A percentile compares a stretch with the other conserved stretches of the same genome.
Conservation (phyloP, 306 rosid species). For the Rubus idaeus region DNA sequence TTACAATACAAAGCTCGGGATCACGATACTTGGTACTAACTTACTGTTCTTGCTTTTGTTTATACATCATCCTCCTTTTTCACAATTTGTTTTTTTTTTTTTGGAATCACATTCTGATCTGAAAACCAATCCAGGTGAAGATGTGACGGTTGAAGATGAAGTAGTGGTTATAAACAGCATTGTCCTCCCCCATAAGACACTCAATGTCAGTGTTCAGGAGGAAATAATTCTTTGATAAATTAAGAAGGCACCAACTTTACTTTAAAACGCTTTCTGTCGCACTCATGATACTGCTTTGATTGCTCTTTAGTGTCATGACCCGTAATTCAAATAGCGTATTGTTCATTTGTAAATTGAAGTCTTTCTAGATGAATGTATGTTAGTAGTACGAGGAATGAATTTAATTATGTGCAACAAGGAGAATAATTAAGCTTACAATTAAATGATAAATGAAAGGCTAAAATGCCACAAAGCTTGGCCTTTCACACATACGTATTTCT, state of each 20-base stretch:
- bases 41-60: conserved; percentile 15
- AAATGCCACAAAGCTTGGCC: too few species aligned
- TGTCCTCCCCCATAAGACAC: conserved; percentile 87
- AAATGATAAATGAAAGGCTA: too few species aligned
- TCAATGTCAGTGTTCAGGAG: conserved; percentile 85
- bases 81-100: background rate
- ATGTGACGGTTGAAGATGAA: conserved; percentile 88
- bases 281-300: conserved; percentile 5
- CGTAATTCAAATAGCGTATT: background rate
- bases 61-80: background rate
- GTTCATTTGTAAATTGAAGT: conserved; percentile 24
- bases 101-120: background rate
- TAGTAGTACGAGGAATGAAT: background rate
- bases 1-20: conserved; percentile 84
- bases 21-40: conserved; percentile 74
- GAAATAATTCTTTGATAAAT: conserved; percentile 71
- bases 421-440: background rate
- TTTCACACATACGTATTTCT: too few species aligned
- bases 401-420: background rate
- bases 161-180: conserved; percentile 86
- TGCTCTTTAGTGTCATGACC: conserved; percentile 3
- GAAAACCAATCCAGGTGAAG: conserved; percentile 64
- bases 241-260: background rate
- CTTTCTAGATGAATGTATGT: background rate
- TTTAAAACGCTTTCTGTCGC: background rate